Conservation (phyloP, 257 asterid genomes). For the Fraxinus americana region DNA sequence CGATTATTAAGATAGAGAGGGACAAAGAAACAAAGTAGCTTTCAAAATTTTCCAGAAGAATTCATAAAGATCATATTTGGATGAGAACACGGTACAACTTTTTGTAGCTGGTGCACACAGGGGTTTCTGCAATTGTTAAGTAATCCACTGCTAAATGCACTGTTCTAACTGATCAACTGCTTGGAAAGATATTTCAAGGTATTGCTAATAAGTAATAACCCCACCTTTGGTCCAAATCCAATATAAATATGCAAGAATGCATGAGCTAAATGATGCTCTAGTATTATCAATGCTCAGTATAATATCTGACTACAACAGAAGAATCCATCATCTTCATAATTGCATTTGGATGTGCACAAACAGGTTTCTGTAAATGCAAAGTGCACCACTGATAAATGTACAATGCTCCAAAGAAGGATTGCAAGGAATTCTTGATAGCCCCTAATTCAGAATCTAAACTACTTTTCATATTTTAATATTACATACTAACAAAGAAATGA, state of each 20-base stretch:
- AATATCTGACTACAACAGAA: slow-evolving; percentile 8
- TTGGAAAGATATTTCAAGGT: neutral
- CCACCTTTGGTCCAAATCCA: slow-evolving; percentile 2
- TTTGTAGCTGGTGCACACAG: neutral
- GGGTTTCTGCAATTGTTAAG: neutral
- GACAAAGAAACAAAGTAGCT: neutral
- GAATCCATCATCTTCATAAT: neutral
- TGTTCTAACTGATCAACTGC: neutral
- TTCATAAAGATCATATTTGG: neutral
- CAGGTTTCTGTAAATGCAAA: neutral
- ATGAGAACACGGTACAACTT: neutral
- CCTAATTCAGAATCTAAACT: neutral
- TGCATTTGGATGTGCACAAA: neutral
- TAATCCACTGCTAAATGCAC: neutral
- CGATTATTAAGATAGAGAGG: neutral
- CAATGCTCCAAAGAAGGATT: neutral
- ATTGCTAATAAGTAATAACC: too few species aligned
- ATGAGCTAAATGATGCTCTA: neutral
- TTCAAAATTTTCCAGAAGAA: neutral
- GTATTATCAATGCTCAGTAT: neutral
- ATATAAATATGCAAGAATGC: neutral
- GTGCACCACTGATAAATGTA: neutral
- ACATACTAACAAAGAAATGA: slow-evolving; percentile 3
- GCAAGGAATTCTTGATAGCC: neutral
- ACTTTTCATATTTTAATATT: neutral